Percentiles rank a stretch among this genome's conserved stretches.
Conservation (phyloP, 495 filamentous ascomycete genomes). For the Penicillium desertorum region DNA sequence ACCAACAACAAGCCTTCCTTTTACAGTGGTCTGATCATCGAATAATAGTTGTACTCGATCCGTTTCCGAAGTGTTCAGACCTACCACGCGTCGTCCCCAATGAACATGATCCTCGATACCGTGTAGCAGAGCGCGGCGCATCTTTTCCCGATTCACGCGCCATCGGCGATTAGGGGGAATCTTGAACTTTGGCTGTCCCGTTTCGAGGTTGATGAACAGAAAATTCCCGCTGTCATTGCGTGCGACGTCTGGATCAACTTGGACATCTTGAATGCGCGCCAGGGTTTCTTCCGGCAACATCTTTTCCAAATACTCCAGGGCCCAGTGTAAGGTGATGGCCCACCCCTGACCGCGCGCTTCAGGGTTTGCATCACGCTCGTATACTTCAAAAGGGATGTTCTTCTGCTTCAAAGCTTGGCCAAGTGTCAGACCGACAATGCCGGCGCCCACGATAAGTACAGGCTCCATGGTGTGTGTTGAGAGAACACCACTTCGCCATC, state of each 20-base stretch:
- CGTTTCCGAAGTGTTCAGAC: constrained; percentile 3
- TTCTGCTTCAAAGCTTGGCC: constrained; percentile 53
- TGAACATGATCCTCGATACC: constrained; percentile 31
- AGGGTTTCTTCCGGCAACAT: constrained; percentile 50
- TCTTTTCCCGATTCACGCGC: constrained; percentile 32
- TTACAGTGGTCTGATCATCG: constrained; percentile 16
- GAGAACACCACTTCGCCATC: neutral
- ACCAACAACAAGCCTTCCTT: constrained; percentile 40
- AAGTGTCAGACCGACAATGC: constrained; percentile 56
- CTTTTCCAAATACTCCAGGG: constrained; percentile 47
- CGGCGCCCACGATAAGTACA: constrained; percentile 57
- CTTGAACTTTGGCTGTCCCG: constrained; percentile 27
- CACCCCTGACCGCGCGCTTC: constrained; percentile 51
- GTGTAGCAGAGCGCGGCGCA: constrained; percentile 20
- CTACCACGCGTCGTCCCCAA: constrained; percentile 23
- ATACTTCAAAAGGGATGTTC: constrained; percentile 50
- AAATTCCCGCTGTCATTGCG: constrained; percentile 32
- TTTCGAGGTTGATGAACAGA: constrained; percentile 32
- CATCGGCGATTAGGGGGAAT: constrained; percentile 30
- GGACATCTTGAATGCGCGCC: constrained; percentile 43
- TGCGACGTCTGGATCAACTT: constrained; percentile 46
- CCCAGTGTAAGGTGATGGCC: constrained; percentile 62
- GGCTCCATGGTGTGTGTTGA: constrained; percentile 21
- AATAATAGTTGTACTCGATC: constrained; percentile 21
- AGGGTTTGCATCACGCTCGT: constrained; percentile 51